Conservation (phyloP, 352 stramenopile genomes). For the Phytophthora pisi region DNA sequence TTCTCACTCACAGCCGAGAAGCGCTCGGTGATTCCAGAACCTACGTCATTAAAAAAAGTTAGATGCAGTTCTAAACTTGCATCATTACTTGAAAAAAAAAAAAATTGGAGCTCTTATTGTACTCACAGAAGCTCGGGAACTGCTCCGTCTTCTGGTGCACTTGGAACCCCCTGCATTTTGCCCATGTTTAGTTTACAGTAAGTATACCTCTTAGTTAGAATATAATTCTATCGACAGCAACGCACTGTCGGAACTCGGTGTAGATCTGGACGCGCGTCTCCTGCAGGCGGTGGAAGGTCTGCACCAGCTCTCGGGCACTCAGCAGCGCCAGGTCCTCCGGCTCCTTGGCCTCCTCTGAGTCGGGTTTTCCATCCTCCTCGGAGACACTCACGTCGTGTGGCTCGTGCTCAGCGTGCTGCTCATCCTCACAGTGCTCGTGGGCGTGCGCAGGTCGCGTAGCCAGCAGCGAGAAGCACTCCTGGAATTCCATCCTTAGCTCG, state of each 20-base stretch:
- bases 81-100: no score
- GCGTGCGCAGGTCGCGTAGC: slow-evolving; percentile 58
- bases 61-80: not conserved
- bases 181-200: not conserved
- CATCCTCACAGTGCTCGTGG: slow-evolving; percentile 63
- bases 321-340: slow-evolving; percentile 11
- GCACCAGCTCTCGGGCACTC: slow-evolving; percentile 33
- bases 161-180: slow-evolving; percentile 56
- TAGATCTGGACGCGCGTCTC: slow-evolving; percentile 77
- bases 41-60: slow-evolving; percentile 29
- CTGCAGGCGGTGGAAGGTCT: slow-evolving; percentile 61
- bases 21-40: slow-evolving; percentile 56
- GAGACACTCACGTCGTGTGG: not conserved
- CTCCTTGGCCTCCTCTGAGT: not conserved
- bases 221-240: not conserved
- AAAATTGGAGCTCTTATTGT: not conserved
- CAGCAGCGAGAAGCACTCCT: slow-evolving; percentile 69
- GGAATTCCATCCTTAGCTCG: slow-evolving; percentile 63
- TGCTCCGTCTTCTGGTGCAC: slow-evolving; percentile 65
- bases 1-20: slow-evolving; percentile 73
- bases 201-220: not conserved
- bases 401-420: slow-evolving; percentile 18
- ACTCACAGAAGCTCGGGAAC: slow-evolving; percentile 72
- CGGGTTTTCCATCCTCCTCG: not conserved
- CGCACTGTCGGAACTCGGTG: slow-evolving; percentile 62